Conservation (phyloP, 495 filamentous ascomycete species). For the Penicillium tannophilum region DNA sequence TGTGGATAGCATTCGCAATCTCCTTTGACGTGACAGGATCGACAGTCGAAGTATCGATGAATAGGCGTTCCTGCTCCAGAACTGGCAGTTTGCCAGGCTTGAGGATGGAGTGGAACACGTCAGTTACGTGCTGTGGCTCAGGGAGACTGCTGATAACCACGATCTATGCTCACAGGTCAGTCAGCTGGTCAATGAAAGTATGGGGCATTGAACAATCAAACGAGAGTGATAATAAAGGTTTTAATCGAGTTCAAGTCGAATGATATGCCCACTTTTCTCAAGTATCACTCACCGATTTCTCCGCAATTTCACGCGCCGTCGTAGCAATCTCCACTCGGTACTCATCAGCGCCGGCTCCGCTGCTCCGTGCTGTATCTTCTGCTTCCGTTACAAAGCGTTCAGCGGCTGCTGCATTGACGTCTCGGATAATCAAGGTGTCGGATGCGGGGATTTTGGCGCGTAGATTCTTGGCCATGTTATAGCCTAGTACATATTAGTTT, state of each 20-base stretch:
- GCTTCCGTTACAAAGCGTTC: constrained; percentile 64
- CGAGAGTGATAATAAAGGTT: too few relatives aligned
- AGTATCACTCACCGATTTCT: constrained; percentile 67
- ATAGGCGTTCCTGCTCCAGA: constrained; percentile 57
- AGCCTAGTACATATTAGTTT: constrained; percentile 50
- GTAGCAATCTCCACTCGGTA: constrained; percentile 57
- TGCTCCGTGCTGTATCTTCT: constrained; percentile 37
- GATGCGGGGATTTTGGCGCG: constrained; percentile 70
- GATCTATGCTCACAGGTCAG: constrained; percentile 50
- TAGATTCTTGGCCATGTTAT: constrained; percentile 87
- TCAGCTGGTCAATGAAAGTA: too few relatives aligned
- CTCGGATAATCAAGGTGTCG: constrained; percentile 71
- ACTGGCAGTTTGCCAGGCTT: constrained; percentile 41
- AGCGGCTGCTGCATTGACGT: constrained; percentile 67
- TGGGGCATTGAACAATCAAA: too few relatives aligned
- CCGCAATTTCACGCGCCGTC: constrained; percentile 62
- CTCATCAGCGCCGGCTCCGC: constrained; percentile 36
- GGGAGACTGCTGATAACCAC: constrained; percentile 80
- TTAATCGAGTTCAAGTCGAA: too few relatives aligned
- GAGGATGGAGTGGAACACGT: constrained; percentile 69
- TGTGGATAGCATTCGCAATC: constrained; percentile 62
- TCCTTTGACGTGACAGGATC: constrained; percentile 75
- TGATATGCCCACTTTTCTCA: neutral
- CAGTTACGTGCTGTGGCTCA: constrained; percentile 75
- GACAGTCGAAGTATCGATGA: constrained; percentile 86